Evolutionary conservation across 2,329 filamentous ascomycete species (phyloP), one percentile per base, ranked within the genome.

Genomic region (Geosmithia putterillii): DNA sequence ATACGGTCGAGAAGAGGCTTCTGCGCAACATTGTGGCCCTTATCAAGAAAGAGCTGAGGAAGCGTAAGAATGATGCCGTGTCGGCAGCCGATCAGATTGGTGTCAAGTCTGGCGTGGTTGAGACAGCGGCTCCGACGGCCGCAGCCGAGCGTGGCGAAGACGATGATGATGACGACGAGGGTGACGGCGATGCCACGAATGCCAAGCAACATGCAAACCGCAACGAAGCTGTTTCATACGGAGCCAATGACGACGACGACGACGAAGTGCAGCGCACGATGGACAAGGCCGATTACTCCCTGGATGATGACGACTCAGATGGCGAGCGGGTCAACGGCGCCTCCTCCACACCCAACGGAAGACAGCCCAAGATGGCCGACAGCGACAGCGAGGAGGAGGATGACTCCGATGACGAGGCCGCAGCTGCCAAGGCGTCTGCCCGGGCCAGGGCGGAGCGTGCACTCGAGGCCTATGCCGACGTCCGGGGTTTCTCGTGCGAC

Each of bases 171-270:
- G 83, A 85, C 45, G 76, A 81, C n/a, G 81, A 79, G 22, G 86
- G 80, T 38, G 89, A 92, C 43, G 81, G 79, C 45, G 86, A 94
- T 56, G 86, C 76, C 41, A 89, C 79, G 4, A 78, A 74, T 48
- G 78, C 77, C 52, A 94, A 87, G 64, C 74, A 80, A 55, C 78
- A 75, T 53, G 77, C 79, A 39, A 92, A 94, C 58, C 81, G 85
- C 36, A 70, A 74, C 42, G 85, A 95, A 61, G 85, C 83, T 23
- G 81, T 90, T 2, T 92, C 87, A 14, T 96, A 95, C 52, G 90
- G 87, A 35, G 86, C 82, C 28, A 94, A 94, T 40, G 92, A 96
- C 56, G 89, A 95, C 5, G 90, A 90, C 4, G 92, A 96, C 55
- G 76, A 86, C 51, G 80, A 74, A 32, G 79, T 94, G 44, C 80